phyloP scores from a whole-genome alignment of 352 stramenopile genomes.

The Pythium guiyangense region DNA sequence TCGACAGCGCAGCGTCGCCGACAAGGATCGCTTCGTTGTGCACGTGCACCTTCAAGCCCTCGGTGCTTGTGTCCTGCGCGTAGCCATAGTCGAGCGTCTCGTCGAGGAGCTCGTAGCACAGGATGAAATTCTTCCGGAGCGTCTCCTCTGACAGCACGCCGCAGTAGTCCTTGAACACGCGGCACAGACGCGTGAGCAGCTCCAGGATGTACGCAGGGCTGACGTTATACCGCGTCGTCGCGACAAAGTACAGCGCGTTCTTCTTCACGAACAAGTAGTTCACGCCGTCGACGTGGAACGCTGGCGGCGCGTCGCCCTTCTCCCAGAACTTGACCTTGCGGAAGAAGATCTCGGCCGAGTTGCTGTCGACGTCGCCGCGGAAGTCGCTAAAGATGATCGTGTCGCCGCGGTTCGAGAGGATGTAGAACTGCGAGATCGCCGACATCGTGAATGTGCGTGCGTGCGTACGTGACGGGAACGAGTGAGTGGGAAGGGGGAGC shows the following conservation, averaged over 20 bases:
- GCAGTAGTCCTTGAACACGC: slow-evolving; percentile 99
- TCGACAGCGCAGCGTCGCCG: slow-evolving; percentile 67
- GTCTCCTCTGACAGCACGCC: slow-evolving; percentile 97
- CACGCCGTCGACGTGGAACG: slow-evolving; percentile 97
- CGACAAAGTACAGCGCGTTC: slow-evolving; percentile 98
- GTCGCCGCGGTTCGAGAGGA: slow-evolving; percentile 97
- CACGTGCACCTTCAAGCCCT: slow-evolving; percentile 97
- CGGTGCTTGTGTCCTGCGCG: slow-evolving; percentile 96
- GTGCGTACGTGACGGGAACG: background rate
- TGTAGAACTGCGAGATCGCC: slow-evolving; percentile 98
- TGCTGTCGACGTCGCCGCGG: slow-evolving; percentile 82
- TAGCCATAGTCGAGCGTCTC: slow-evolving; percentile 99
- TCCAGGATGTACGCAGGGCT: slow-evolving; percentile 95
- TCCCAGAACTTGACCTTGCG: slow-evolving; percentile 99
- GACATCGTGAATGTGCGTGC: slow-evolving; percentile 23
- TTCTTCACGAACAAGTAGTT: slow-evolving; percentile 98
- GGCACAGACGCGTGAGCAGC: slow-evolving; percentile 91
- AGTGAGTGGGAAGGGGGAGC: too few species aligned
- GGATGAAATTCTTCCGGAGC: slow-evolving; percentile 99
- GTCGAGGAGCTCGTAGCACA: slow-evolving; percentile 99
- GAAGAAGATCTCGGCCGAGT: slow-evolving; percentile 97
- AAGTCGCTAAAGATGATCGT: slow-evolving; percentile 98
- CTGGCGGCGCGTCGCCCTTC: slow-evolving; percentile 93
- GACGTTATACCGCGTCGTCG: slow-evolving; percentile 95
- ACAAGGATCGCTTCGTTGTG: slow-evolving; percentile 98